Base-by-base conservation (phyloP, 352 stramenopile species). In the Peronosclerospora sorghi region DNA sequence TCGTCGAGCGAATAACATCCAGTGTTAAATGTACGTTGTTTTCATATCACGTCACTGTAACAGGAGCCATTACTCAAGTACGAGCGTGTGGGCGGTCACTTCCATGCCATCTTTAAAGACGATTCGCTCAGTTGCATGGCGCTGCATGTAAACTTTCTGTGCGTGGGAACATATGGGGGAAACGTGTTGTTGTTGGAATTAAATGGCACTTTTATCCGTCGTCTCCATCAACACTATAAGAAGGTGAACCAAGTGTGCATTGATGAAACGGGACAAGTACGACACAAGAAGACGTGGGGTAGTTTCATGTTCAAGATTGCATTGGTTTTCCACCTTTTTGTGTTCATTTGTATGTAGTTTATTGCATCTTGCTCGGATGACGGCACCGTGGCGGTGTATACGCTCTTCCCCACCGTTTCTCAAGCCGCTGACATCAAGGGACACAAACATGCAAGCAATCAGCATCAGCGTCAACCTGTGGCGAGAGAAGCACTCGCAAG, bases 331-430 rank as follows among this genome's bases (percentile, higher is more conserved):
- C 6, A 36, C 15, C 0, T 13, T 37, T 32, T 23, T 46, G 27
- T 35, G 41, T 18, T 20, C n/a, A 17, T 8, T 44, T 54, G 41
- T 6, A n/a, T 48, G 30, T 18, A 88, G 65, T 85, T 77, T 46
- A 91, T 91, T 32, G 79, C 77, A 1, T 91, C 79, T 8, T 88
- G 79, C 51, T 91, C 79, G 29, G 79, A 91, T 36, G 79, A 91
- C 36, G 79, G 79, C 20, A 91, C 79, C 0, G 79, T 91, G 17
- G 79, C 75, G 0, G 71, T 88, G 17, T 88, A 88, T 55, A 74
- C 75, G 30, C 52, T 91, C 23, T 81, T 84, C 23, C 62, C 75
- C 0, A 66, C 61, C 10, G 18, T 34, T 35, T 13, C 52, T 35
- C 20, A 18, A 2, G 27, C 48, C 4, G 20, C 42, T 0, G 32